phyloP scores from a whole-genome alignment of 495 filamentous ascomycete species.

The Hypoxylon perforatum region DNA sequence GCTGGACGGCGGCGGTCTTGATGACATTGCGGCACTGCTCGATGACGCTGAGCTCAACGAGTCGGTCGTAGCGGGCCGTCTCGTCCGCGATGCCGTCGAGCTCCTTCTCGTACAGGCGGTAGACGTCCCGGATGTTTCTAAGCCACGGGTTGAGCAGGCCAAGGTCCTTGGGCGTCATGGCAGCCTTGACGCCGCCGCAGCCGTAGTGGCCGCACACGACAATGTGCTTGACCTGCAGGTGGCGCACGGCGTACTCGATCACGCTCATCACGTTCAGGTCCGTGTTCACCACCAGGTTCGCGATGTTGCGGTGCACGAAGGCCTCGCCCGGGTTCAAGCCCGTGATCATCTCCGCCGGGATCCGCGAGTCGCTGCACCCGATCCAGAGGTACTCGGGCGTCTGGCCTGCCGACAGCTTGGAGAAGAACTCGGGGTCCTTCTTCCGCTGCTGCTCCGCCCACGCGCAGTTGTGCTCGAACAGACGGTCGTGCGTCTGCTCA shows the following conservation, averaged over 20 bases:
- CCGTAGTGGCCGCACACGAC: constrained; percentile 73
- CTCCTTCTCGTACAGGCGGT: constrained; percentile 66
- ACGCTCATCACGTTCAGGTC: constrained; percentile 71
- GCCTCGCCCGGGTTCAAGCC: constrained; percentile 69
- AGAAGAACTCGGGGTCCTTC: constrained; percentile 67
- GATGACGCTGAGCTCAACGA: constrained; percentile 69
- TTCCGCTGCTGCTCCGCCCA: constrained; percentile 64
- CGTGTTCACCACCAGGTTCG: constrained; percentile 68
- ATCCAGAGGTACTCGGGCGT: constrained; percentile 72
- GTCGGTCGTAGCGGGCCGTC: constrained; percentile 59
- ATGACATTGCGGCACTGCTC: constrained; percentile 69
- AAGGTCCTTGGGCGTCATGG: constrained; percentile 67
- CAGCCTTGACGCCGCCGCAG: constrained; percentile 72
- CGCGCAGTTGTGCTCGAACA: constrained; percentile 64
- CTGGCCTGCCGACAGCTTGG: constrained; percentile 63
- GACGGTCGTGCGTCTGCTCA: constrained; percentile 59
- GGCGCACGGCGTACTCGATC: constrained; percentile 69
- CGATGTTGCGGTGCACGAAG: constrained; percentile 73
- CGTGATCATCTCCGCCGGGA: constrained; percentile 69
- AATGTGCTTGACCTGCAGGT: constrained; percentile 71
- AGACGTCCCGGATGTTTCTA: constrained; percentile 69
- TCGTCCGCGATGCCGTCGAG: constrained; percentile 62
- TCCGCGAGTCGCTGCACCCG: constrained; percentile 71
- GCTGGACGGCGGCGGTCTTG: constrained; percentile 67
- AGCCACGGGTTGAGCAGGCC: constrained; percentile 71